These are phyloP conservation scores for Lumnitzera littorea DNA, from an alignment of 345 rosid species.

Conservation along the genomic window DNA sequence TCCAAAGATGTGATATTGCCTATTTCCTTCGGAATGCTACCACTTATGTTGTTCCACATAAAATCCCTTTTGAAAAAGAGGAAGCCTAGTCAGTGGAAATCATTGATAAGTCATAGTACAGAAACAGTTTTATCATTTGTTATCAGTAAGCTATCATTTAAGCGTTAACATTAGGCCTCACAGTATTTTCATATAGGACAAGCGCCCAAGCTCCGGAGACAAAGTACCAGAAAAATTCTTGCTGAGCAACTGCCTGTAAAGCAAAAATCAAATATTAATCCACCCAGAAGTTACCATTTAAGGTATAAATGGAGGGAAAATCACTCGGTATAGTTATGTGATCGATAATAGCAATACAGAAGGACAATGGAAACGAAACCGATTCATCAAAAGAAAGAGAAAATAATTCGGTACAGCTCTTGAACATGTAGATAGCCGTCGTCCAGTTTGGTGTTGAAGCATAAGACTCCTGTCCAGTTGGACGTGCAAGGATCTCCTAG, in stretches of 20 bases:
- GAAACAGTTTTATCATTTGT: slow-evolving; percentile 1
- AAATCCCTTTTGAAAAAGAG: slow-evolving; percentile 54
- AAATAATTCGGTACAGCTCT: slow-evolving; percentile 45
- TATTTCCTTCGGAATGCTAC: slow-evolving; percentile 86
- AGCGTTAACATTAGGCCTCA: slow-evolving; percentile 23
- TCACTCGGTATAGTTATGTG: no score
- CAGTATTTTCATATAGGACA: slow-evolving; percentile 60
- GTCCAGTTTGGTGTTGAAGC: slow-evolving; percentile 39
- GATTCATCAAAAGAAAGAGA: neutral
- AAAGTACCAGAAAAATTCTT: slow-evolving; percentile 77
- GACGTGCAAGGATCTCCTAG: slow-evolving; percentile 79
- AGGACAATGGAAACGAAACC: no score
- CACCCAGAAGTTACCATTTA: neutral
- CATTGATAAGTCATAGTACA: slow-evolving; percentile 5
- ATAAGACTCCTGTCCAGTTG: slow-evolving; percentile 88
- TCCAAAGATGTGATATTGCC: slow-evolving; percentile 63
- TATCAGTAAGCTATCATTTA: neutral
- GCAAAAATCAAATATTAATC: neutral
- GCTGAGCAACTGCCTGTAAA: slow-evolving; percentile 62
- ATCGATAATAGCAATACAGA: no score
- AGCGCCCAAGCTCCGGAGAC: slow-evolving; percentile 70
- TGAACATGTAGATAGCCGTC: slow-evolving; percentile 77
- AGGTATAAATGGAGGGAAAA: neutral
- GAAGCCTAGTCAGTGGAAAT: neutral
- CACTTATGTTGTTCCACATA: slow-evolving; percentile 87